Percentiles rank a stretch among this genome's conserved stretches.
phyloP scores from a whole-genome alignment of 805 yeast genomes.

The Pichia sporocuriosa region DNA sequence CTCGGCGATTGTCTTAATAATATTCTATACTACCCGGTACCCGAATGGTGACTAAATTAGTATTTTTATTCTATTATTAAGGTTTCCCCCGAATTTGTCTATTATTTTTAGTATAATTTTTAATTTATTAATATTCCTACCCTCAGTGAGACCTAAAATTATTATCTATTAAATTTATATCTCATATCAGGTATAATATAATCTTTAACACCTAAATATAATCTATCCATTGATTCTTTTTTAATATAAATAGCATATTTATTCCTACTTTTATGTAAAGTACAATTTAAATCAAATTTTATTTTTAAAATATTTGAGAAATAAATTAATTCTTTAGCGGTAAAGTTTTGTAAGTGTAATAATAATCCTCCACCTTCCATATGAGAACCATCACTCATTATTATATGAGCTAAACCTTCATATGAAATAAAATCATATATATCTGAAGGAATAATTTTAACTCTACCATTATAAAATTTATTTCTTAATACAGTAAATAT shows the following conservation, averaged over 20 bases:
- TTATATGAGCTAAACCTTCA: constrained; percentile 3
- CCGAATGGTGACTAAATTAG: too few relatives aligned
- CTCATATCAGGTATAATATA: constrained; percentile 1
- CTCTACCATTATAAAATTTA: not conserved
- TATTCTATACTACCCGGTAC: not conserved
- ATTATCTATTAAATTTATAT: not conserved
- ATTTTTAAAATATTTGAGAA: not conserved
- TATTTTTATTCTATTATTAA: not conserved
- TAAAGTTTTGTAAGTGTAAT: not conserved
- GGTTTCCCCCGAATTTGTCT: constrained; percentile 2
- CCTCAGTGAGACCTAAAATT: not conserved
- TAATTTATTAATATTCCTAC: not conserved
- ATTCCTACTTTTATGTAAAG: not conserved
- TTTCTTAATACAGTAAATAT: not conserved
- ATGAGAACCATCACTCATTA: constrained; percentile 2
- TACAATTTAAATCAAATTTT: constrained; percentile 2
- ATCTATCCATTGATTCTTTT: constrained; percentile 1
- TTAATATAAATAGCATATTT: not conserved
- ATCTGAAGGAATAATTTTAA: constrained; percentile 1
- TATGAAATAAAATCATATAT: constrained; percentile 1
- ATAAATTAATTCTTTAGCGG: not conserved
- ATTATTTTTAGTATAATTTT: not conserved
- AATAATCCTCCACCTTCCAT: constrained; percentile 2
- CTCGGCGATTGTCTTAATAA: constrained; percentile 4
- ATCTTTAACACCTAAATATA: constrained; percentile 1